phyloP scores from a whole-genome alignment of 2,329 filamentous ascomycete genomes.

The Penicillium sp. region DNA sequence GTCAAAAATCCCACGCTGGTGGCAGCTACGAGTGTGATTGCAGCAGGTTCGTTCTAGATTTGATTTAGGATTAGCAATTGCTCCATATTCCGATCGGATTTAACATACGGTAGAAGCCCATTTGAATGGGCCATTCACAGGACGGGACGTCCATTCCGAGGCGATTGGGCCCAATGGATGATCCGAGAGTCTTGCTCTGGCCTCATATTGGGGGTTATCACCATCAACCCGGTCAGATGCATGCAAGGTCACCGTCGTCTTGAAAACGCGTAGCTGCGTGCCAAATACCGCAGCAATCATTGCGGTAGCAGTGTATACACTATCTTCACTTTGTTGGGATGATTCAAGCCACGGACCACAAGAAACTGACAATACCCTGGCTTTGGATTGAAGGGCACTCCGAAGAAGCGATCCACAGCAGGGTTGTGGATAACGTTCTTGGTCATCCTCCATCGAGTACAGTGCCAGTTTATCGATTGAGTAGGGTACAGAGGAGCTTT shows the following conservation, averaged over 20 bases:
- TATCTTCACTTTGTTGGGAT: background rate
- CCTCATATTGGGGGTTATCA: conserved; percentile 12
- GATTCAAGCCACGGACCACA: conserved; percentile 43
- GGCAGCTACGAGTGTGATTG: conserved; percentile 34
- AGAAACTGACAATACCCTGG: conserved; percentile 36
- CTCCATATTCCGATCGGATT: background rate
- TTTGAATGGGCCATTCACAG: conserved; percentile 40
- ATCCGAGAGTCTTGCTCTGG: conserved; percentile 16
- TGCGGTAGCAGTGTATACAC: conserved; percentile 27
- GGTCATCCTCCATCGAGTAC: conserved; percentile 25
- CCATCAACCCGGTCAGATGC: conserved; percentile 10
- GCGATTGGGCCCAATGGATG: conserved; percentile 1
- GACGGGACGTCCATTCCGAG: conserved; percentile 20
- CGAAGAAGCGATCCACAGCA: conserved; percentile 41
- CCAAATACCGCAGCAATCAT: conserved; percentile 40
- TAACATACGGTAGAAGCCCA: conserved; percentile 42
- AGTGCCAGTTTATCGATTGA: conserved; percentile 37
- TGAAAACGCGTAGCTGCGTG: conserved; percentile 37
- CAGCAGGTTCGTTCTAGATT: conserved; percentile 30
- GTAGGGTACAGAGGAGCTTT: conserved; percentile 22
- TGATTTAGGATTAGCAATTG: conserved; percentile 7
- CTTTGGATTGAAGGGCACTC: conserved; percentile 33
- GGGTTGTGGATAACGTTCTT: conserved; percentile 23
- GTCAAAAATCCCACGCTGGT: conserved; percentile 35
- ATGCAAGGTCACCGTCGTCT: conserved; percentile 27